Evolutionary conservation across 495 filamentous ascomycete species (phyloP), one percentile per base, ranked within the genome.

Genomic region (Tuber calosporum): DNA sequence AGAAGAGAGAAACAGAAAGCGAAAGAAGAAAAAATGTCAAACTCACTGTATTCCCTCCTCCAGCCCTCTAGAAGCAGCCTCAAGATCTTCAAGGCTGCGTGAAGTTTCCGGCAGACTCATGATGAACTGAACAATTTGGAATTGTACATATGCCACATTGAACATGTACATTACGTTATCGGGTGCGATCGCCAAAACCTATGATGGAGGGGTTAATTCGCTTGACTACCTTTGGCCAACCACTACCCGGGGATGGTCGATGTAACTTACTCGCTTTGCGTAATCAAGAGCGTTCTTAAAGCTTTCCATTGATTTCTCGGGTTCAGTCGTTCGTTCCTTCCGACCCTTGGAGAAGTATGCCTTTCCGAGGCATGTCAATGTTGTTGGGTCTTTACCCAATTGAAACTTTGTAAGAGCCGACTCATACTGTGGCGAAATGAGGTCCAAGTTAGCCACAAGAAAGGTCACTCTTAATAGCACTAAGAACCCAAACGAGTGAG

Each of bases 121-220:
- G n/a, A 97, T 87, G 48, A 91, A 86, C 38, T 90, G 89, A 43
- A 94, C 94, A 69, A 97, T 88, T 82, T 97, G 93, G 74, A 96
- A 93, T 80, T 98, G 94, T 26, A 97, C 93, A 76, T 97, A 99
- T 36, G 95, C 95, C 22, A 99, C 92, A 82, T 99, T 99, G 87
- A 99, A 99, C 81, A 94, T 90, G 80, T 95, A 91, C 83, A 97
- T 92, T 11, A 93, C 85, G 78, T 96, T 92, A 30, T 94, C 91
- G 1, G 93, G 92, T 0, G 91, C 88, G 58, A 92, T 85, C 62
- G 88, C 87, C 40, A 94, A 87, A 30, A 94, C 93, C 85, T 94
- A 69, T 26, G 70, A 53, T 22, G 26, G 72, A 40, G 13, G 66
- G 71, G 53, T 69, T 37, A 72, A 34, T 66, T 26, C 42, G 62